Evolutionary conservation across 805 yeast genomes (phyloP).

Genomic region (Candida vaughaniae): DNA sequence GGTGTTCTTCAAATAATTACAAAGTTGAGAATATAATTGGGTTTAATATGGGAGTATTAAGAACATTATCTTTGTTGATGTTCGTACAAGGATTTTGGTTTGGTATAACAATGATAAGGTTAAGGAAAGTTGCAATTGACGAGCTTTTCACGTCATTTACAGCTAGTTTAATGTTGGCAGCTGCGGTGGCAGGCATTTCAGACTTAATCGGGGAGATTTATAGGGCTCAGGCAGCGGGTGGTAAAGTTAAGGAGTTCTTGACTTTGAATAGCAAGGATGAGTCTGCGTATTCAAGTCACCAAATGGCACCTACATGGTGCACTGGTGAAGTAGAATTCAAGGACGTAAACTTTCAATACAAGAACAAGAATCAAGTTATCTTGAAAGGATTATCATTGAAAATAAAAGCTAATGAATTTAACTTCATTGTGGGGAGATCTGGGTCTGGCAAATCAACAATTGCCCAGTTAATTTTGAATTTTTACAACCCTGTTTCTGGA

Average conservation of each 20-base stretch:
- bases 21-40: slow-evolving; percentile 48
- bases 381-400: slow-evolving; percentile 47
- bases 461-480: slow-evolving; percentile 56
- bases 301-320: slow-evolving; percentile 16
- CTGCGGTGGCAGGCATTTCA: slow-evolving; percentile 53
- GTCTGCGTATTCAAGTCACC: not conserved
- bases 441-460: slow-evolving; percentile 95
- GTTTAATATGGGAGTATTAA: slow-evolving; percentile 55
- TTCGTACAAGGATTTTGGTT: slow-evolving; percentile 94
- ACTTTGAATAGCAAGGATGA: slow-evolving; percentile 2
- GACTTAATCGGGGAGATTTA: slow-evolving; percentile 61
- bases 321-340: slow-evolving; percentile 54
- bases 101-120: slow-evolving; percentile 66
- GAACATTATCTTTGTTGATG: slow-evolving; percentile 62
- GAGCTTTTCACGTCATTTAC: slow-evolving; percentile 80
- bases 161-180: slow-evolving; percentile 73
- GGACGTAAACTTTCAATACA: slow-evolving; percentile 63
- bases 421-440: slow-evolving; percentile 79
- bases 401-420: slow-evolving; percentile 36
- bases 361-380: slow-evolving; percentile 50
- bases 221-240: slow-evolving; percentile 70
- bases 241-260: slow-evolving; percentile 32
- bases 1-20: slow-evolving; percentile 40
- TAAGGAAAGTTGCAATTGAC: slow-evolving; percentile 52
- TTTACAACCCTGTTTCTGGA: slow-evolving; percentile 58